phyloP scores from a whole-genome alignment of 2,329 filamentous ascomycete genomes.

The Sclerotinia subarctica region DNA sequence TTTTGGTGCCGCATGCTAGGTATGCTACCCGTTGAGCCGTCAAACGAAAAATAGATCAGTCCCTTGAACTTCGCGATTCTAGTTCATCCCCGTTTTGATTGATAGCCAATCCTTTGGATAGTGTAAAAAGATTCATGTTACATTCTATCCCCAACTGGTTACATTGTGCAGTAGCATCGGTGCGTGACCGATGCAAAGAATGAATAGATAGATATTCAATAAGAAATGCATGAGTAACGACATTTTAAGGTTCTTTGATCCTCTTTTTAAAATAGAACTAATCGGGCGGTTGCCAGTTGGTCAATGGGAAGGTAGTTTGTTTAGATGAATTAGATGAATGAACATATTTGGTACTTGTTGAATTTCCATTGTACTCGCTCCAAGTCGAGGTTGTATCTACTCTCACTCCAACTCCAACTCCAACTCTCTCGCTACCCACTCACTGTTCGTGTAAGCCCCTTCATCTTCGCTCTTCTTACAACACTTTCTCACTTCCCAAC shows the following conservation, averaged over 20 bases:
- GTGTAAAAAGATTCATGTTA: constrained; percentile 5
- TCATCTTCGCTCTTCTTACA: too few species aligned
- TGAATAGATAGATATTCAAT: not conserved
- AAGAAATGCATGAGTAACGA: not conserved
- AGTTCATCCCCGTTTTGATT: not conserved
- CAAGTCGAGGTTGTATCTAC: not conserved
- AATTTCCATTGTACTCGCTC: not conserved
- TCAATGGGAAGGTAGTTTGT: not conserved
- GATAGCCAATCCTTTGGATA: not conserved
- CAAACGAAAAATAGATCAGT: not conserved
- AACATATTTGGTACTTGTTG: not conserved
- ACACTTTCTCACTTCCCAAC: too few species aligned
- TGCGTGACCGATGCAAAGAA: not conserved
- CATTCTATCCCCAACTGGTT: not conserved
- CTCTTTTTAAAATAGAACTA: not conserved
- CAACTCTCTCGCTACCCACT: too few species aligned
- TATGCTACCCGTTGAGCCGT: constrained; percentile 2
- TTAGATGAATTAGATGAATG: not conserved
- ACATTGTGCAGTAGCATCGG: constrained; percentile 2
- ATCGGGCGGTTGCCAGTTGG: not conserved
- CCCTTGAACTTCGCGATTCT: not conserved
- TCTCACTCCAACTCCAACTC: too few species aligned
- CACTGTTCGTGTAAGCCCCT: too few species aligned
- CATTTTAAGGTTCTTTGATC: not conserved
- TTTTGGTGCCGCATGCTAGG: not conserved